A percentile compares a stretch with the other conserved stretches of the same genome.
These are phyloP conservation scores for Trichaptum fuscoviolaceum DNA, from an alignment of 768 basidiomycete genomes.

Conservation along the genomic window DNA sequence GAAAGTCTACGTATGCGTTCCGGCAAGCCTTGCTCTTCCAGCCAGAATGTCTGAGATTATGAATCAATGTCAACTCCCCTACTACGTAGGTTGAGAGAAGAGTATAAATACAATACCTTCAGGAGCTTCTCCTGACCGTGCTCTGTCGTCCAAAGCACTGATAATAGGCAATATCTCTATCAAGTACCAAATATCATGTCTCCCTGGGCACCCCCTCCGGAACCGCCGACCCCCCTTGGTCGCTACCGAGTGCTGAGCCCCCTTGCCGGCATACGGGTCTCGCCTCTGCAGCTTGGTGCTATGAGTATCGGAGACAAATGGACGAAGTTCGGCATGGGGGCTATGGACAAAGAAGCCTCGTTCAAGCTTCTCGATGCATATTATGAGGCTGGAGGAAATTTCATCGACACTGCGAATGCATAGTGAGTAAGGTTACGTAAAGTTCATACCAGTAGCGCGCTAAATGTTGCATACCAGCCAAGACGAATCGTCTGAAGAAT, in stretches of 20 bases:
- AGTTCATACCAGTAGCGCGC: no score
- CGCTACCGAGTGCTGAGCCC: conserved; percentile 28
- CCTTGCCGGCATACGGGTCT: conserved; percentile 31
- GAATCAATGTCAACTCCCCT: no score
- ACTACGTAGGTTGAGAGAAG: no score
- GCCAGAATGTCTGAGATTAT: no score
- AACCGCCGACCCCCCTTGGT: conserved; percentile 22
- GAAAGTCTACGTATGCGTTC: no score
- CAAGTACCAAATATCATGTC: no score
- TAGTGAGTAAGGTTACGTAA: conserved; percentile 19
- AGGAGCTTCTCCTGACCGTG: no score
- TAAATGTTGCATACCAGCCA: conserved; percentile 21
- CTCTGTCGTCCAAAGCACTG: no score
- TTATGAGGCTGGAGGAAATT: conserved; percentile 29
- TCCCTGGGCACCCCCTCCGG: conserved; percentile 11
- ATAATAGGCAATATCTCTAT: no score
- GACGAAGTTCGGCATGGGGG: conserved; percentile 23
- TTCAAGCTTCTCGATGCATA: conserved; percentile 37
- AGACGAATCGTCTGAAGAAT: conserved; percentile 31
- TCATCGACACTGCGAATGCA: conserved; percentile 31
- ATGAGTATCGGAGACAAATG: conserved; percentile 37
- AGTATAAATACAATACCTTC: no score
- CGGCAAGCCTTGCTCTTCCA: no score
- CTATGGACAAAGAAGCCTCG: conserved; percentile 29
- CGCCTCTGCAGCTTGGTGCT: conserved; percentile 32